phyloP scores from a whole-genome alignment of 1,284 basidiomycete genomes.

The Boletus semigastroideus region DNA sequence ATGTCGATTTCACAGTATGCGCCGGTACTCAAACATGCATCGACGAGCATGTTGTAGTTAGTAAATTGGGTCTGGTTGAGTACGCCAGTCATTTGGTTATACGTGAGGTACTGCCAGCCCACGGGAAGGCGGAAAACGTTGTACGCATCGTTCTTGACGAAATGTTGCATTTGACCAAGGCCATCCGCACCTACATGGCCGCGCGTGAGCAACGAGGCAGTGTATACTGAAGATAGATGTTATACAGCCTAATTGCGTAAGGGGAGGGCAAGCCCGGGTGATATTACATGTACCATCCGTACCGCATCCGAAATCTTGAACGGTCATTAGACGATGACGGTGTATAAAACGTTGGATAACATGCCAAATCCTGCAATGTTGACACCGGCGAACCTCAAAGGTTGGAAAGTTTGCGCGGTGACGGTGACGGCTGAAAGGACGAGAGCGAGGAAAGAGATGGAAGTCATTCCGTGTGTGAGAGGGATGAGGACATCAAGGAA shows the following conservation, averaged over 20 bases:
- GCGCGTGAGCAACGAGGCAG: background rate
- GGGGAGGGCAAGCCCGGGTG: constrained; percentile 16
- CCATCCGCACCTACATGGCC: constrained; percentile 20
- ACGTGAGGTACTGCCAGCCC: constrained; percentile 50
- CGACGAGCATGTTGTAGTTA: constrained; percentile 52
- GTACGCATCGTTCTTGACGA: constrained; percentile 42
- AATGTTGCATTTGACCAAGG: constrained; percentile 49
- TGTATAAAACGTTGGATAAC: background rate
- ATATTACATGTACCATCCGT: constrained; percentile 21
- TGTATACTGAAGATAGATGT: background rate
- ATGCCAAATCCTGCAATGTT: constrained; percentile 29
- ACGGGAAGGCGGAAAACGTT: constrained; percentile 47
- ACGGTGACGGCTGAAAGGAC: background rate
- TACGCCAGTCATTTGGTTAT: constrained; percentile 39
- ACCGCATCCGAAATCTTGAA: constrained; percentile 25
- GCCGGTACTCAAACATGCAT: constrained; percentile 42
- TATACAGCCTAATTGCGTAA: constrained; percentile 22
- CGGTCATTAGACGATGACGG: background rate
- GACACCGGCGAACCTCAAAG: constrained; percentile 23
- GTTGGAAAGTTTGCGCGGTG: constrained; percentile 9
- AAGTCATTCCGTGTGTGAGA: constrained; percentile 8
- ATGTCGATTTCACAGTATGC: constrained; percentile 56
- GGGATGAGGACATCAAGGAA: background rate
- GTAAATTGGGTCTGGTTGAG: constrained; percentile 47
- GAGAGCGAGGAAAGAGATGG: constrained; percentile 11